A percentile compares a stretch with the other conserved stretches of the same genome.
These are phyloP conservation scores for Hyaloscypha variabilis DNA, from an alignment of 495 filamentous ascomycete genomes.

Conservation along the genomic window DNA sequence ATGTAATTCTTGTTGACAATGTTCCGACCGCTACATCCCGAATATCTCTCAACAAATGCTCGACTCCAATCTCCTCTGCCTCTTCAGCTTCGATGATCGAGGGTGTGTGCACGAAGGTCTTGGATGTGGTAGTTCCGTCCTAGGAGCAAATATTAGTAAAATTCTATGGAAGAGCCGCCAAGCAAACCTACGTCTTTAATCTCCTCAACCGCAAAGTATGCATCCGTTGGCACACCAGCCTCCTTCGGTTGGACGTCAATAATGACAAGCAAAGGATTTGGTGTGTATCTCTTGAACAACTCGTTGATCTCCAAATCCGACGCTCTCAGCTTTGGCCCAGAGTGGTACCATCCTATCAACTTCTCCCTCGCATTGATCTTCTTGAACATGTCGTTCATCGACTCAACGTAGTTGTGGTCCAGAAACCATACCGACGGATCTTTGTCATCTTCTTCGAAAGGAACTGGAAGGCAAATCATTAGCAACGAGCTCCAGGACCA, in stretches of 20 bases:
- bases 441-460: slow-evolving; percentile 98
- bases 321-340: slow-evolving; percentile 93
- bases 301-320: slow-evolving; percentile 99
- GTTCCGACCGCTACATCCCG: slow-evolving; percentile 97
- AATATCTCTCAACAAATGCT: slow-evolving; percentile 97
- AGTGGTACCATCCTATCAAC: slow-evolving; percentile 99
- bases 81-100: slow-evolving; percentile 99
- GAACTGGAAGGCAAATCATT: slow-evolving; percentile 58
- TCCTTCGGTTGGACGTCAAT: slow-evolving; percentile 99
- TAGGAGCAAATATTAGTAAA: slow-evolving; percentile 39
- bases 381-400: slow-evolving; percentile 99
- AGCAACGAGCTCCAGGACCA: slow-evolving; percentile 2
- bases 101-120: slow-evolving; percentile 98
- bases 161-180: slow-evolving; percentile 4
- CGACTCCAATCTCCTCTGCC: slow-evolving; percentile 97
- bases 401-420: slow-evolving; percentile 99
- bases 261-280: slow-evolving; percentile 94
- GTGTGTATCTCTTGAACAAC: slow-evolving; percentile 98
- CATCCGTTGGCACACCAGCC: slow-evolving; percentile 96
- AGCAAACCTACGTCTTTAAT: slow-evolving; percentile 87
- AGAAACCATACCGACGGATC: slow-evolving; percentile 99
- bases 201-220: slow-evolving; percentile 98
- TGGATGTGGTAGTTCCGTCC: slow-evolving; percentile 96
- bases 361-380: slow-evolving; percentile 99
- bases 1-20: slow-evolving; percentile 96